These are phyloP conservation scores for Cladophialophora carrionii DNA, from an alignment of 2,329 filamentous ascomycete species.

Conservation along the genomic window DNA sequence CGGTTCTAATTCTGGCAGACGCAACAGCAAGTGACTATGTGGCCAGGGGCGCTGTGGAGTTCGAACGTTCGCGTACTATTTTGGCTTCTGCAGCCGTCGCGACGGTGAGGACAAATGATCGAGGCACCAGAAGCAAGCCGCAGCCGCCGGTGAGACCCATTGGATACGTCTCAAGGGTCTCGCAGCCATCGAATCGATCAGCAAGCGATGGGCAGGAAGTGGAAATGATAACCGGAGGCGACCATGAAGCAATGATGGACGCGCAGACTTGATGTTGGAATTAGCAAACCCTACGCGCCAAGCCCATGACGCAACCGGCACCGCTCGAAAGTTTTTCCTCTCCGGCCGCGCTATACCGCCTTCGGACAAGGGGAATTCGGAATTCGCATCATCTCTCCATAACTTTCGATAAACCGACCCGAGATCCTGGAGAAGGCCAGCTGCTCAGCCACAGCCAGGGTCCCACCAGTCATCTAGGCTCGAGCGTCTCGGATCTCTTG, in stretches of 20 bases:
- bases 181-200: neutral
- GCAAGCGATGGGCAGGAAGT: neutral
- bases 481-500: constrained; percentile 6
- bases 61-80: neutral
- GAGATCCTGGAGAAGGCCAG: constrained; percentile 11
- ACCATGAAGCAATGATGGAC: constrained; percentile 5
- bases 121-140: neutral
- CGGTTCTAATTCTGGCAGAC: constrained; percentile 11
- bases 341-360: constrained; percentile 1
- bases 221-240: neutral
- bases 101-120: neutral
- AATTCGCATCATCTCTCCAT: constrained; percentile 17
- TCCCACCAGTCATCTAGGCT: constrained; percentile 9
- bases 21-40: neutral
- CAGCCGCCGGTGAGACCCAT: neutral
- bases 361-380: constrained; percentile 8
- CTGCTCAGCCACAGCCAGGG: constrained; percentile 25
- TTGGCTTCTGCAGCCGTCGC: neutral
- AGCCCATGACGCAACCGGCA: constrained; percentile 14
- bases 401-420: constrained; percentile 12
- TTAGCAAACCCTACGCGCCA: constrained; percentile 19
- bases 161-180: constrained; percentile 1
- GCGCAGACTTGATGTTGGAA: constrained; percentile 29
- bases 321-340: constrained; percentile 21
- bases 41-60: neutral